These are phyloP conservation scores for Austroboletus niveus DNA, from an alignment of 1,284 basidiomycete genomes.

Conservation along the genomic window DNA sequence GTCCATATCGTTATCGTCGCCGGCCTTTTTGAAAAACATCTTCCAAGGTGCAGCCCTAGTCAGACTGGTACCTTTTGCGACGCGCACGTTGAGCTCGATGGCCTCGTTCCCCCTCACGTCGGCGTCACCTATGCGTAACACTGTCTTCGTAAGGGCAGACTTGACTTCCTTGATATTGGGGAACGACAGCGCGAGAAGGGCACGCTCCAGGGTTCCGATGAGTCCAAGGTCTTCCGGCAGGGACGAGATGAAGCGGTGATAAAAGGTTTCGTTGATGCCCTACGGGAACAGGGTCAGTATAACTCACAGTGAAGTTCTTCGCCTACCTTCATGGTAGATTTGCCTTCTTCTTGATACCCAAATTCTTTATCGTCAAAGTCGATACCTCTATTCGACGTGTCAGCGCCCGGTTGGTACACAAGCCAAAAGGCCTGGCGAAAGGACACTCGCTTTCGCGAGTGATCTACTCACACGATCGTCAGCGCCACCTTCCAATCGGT, in stretches of 20 bases:
- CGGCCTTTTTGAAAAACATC: constrained; percentile 55
- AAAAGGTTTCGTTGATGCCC: constrained; percentile 81
- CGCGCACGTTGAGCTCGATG: constrained; percentile 73
- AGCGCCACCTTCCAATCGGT: constrained; percentile 54
- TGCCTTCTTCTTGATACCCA: constrained; percentile 63
- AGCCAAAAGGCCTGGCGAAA: too few species aligned
- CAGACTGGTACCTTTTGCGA: constrained; percentile 81
- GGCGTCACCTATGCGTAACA: constrained; percentile 75
- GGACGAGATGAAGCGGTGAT: constrained; percentile 47
- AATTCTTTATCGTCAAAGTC: constrained; percentile 82
- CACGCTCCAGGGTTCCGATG: constrained; percentile 70
- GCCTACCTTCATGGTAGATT: constrained; percentile 66
- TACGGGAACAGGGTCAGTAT: constrained; percentile 31
- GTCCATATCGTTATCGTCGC: constrained; percentile 26
- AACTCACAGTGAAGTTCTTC: background rate
- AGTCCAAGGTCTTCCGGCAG: constrained; percentile 46
- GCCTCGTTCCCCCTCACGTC: constrained; percentile 65
- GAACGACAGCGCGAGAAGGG: constrained; percentile 62
- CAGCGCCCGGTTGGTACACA: constrained; percentile 1
- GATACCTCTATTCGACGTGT: constrained; percentile 56
- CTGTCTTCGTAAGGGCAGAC: constrained; percentile 60
- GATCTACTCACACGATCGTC: constrained; percentile 60
- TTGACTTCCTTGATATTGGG: constrained; percentile 72
- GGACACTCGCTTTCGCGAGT: background rate
- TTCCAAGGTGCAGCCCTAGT: constrained; percentile 78